Evolutionary conservation across 768 basidiomycete species (phyloP).

Genomic region (Auricularia cornea): DNA sequence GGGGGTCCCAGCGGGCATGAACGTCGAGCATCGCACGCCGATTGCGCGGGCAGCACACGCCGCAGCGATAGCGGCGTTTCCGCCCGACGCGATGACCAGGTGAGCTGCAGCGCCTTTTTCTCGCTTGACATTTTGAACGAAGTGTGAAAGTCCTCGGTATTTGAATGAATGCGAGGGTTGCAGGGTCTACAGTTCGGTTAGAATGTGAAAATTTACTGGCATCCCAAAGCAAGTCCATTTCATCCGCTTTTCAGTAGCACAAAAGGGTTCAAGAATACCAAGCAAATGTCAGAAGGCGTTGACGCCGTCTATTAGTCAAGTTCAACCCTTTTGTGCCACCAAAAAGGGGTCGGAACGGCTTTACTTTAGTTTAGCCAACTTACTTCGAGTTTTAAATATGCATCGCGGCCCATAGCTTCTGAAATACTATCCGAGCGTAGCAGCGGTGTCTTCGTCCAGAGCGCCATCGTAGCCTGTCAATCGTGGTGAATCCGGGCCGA

Average conservation of each 20-base stretch:
- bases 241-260: too few relatives aligned
- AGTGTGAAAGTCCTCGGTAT: constrained; percentile 59
- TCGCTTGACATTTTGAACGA: constrained; percentile 43
- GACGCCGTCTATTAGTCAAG: too few relatives aligned
- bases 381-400: constrained; percentile 70
- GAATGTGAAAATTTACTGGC: background rate
- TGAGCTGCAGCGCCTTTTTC: constrained; percentile 48
- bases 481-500: background rate
- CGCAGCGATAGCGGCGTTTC: constrained; percentile 72
- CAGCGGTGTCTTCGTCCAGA: constrained; percentile 61
- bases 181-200: constrained; percentile 40
- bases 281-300: too few relatives aligned
- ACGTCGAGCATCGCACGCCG: constrained; percentile 55
- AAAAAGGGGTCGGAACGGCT: too few relatives aligned
- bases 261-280: too few relatives aligned
- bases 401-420: constrained; percentile 37
- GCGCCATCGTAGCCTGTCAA: too few relatives aligned
- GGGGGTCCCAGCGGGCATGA: constrained; percentile 44
- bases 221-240: too few relatives aligned
- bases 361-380: constrained; percentile 13
- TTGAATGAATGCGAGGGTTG: constrained; percentile 75
- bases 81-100: constrained; percentile 63
- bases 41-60: constrained; percentile 54
- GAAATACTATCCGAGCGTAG: constrained; percentile 55
- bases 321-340: too few relatives aligned